Conservation (phyloP, 78 protist species). For the Monosiga brevicollis region DNA sequence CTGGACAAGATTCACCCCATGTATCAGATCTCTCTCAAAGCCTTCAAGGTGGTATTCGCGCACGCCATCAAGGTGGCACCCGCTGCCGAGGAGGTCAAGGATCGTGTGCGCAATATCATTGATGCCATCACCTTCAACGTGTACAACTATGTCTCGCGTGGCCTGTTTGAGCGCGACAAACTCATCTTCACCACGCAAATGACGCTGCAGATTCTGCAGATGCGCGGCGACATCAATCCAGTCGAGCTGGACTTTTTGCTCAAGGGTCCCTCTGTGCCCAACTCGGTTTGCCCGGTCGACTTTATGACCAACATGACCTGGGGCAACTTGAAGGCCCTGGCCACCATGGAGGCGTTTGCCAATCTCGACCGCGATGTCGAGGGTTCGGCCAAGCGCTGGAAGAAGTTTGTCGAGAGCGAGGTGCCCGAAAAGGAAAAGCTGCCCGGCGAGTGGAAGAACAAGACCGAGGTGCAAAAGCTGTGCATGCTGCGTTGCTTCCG, state of each 20-base stretch:
- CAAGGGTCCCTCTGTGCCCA: slow-evolving; percentile 6
- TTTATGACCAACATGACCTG: slow-evolving; percentile 53
- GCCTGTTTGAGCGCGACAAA: slow-evolving; percentile 75
- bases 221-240: slow-evolving; percentile 18
- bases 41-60: slow-evolving; percentile 21
- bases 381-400: slow-evolving; percentile 63
- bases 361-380: slow-evolving; percentile 53
- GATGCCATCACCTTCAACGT: slow-evolving; percentile 25
- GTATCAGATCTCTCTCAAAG: slow-evolving; percentile 70
- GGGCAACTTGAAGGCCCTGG: slow-evolving; percentile 31
- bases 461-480: slow-evolving; percentile 35
- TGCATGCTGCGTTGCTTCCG: slow-evolving; percentile 64
- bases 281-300: slow-evolving; percentile 3
- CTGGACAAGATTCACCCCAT: slow-evolving; percentile 54
- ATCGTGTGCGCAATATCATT: slow-evolving; percentile 10
- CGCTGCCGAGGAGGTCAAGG: not conserved
- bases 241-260: slow-evolving; percentile 43
- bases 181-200: slow-evolving; percentile 50
- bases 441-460: slow-evolving; percentile 76
- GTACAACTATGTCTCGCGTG: slow-evolving; percentile 53
- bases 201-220: slow-evolving; percentile 14
- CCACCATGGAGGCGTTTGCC: slow-evolving; percentile 42
- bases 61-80: not conserved
- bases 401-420: slow-evolving; percentile 52
- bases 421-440: slow-evolving; percentile 65